Percentiles rank a stretch among this genome's conserved stretches.
These are phyloP conservation scores for Fusarium metavorans DNA, from an alignment of 2,329 filamentous ascomycete species.

Conservation along the genomic window DNA sequence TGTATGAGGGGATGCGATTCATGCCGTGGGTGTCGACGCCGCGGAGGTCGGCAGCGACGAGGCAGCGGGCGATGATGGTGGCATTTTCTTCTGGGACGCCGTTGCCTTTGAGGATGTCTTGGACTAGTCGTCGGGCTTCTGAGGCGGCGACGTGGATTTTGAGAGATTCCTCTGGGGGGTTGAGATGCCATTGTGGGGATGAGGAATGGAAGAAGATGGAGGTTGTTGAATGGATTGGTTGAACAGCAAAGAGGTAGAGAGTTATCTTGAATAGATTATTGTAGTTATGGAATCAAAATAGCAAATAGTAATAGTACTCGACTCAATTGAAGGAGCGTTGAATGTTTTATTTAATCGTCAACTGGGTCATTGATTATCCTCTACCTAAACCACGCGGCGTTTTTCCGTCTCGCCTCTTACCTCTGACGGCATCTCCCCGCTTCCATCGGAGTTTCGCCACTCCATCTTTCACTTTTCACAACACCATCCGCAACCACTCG, in stretches of 20 bases:
- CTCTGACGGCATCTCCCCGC: conserved; percentile 35
- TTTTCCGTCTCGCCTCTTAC: conserved; percentile 7
- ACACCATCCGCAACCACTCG: not conserved
- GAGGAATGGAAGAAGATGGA: not conserved
- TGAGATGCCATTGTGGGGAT: conserved; percentile 29
- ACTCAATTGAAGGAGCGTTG: not conserved
- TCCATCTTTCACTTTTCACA: not conserved
- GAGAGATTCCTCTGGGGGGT: conserved; percentile 20
- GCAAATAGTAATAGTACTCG: not conserved
- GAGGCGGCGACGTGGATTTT: conserved; percentile 52
- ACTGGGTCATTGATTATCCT: not conserved
- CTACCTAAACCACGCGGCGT: conserved; percentile 6
- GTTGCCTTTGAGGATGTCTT: conserved; percentile 69
- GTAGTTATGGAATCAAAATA: not conserved
- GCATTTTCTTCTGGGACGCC: conserved; percentile 71
- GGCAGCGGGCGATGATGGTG: conserved; percentile 71
- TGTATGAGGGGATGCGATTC: conserved; percentile 83
- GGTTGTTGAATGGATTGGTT: not conserved
- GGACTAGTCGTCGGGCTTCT: conserved; percentile 61
- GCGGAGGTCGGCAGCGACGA: conserved; percentile 80
- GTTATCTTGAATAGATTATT: not conserved
- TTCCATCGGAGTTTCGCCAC: conserved; percentile 24
- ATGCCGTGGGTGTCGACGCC: conserved; percentile 84
- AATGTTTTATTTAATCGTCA: not conserved
- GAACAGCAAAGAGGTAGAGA: not conserved